Conservation (phyloP, 192 early-diverging fungal species). For the Gryganskiella cystojenkinii region DNA sequence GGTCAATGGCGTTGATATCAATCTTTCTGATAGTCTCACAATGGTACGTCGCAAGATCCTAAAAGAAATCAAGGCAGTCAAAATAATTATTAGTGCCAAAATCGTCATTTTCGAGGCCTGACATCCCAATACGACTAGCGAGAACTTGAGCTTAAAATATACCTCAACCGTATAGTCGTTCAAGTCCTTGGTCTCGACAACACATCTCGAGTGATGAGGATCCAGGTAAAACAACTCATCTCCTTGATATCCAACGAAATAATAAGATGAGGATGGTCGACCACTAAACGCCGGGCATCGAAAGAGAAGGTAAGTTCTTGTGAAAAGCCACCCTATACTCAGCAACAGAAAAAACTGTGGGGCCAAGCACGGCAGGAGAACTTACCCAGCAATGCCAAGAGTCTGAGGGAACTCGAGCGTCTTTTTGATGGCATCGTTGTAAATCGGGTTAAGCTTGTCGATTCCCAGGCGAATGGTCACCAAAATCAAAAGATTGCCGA, state of each 20-base stretch:
- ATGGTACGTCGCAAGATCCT: constrained; percentile 86
- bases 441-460: constrained; percentile 88
- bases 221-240: constrained; percentile 91
- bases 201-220: constrained; percentile 87
- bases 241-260: constrained; percentile 90
- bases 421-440: constrained; percentile 76
- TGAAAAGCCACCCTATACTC: not conserved
- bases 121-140: not conserved
- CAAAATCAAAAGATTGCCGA: constrained; percentile 83
- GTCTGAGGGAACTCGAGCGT: constrained; percentile 83
- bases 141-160: no score
- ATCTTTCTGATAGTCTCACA: constrained; percentile 81
- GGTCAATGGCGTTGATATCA: constrained; percentile 84
- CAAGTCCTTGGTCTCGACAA: constrained; percentile 62
- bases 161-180: constrained; percentile 62
- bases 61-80: no score
- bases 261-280: constrained; percentile 93
- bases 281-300: constrained; percentile 63
- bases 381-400: constrained; percentile 92
- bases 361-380: constrained; percentile 3
- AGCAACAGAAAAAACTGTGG: not conserved
- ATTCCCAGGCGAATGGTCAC: constrained; percentile 92
- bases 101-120: no score
- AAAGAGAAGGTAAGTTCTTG: not conserved
- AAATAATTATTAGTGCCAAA: no score